phyloP scores from a whole-genome alignment of 495 filamentous ascomycete species.

The Neurospora sp. region DNA sequence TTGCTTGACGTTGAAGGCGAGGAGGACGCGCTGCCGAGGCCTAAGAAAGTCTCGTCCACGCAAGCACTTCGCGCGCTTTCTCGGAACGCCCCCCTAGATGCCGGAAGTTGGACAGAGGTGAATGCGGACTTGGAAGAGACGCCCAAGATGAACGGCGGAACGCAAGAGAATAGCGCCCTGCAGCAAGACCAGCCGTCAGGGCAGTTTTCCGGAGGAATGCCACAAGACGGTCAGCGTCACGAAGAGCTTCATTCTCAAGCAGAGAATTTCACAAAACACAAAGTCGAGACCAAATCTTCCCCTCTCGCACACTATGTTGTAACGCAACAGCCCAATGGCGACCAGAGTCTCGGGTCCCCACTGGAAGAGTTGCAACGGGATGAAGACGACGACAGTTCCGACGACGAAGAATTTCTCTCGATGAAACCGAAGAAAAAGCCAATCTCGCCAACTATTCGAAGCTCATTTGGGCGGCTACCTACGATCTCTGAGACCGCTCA shows the following conservation, averaged over 20 bases:
- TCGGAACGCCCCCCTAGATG: constrained; percentile 30
- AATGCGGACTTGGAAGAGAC: constrained; percentile 26
- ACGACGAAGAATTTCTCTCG: constrained; percentile 24
- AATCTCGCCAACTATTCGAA: constrained; percentile 7
- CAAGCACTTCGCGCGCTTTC: constrained; percentile 34
- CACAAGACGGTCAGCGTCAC: background rate
- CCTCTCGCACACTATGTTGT: background rate
- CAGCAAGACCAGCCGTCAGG: background rate
- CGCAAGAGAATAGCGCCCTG: background rate
- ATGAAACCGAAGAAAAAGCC: constrained; percentile 17
- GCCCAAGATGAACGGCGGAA: constrained; percentile 17
- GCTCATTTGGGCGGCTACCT: constrained; percentile 6
- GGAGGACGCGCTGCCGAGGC: constrained; percentile 29
- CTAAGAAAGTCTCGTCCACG: constrained; percentile 37
- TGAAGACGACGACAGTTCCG: constrained; percentile 13
- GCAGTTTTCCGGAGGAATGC: background rate
- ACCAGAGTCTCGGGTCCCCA: constrained; percentile 8
- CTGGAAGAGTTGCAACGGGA: constrained; percentile 15
- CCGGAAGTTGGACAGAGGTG: constrained; percentile 34
- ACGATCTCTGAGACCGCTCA: constrained; percentile 5
- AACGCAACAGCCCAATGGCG: background rate
- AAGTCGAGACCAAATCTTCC: background rate
- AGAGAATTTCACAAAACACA: background rate
- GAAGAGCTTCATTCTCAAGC: background rate
- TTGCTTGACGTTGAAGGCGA: constrained; percentile 27